These are phyloP conservation scores for Agaricales sp. DNA, from an alignment of 1,284 basidiomycete species.

Conservation along the genomic window DNA sequence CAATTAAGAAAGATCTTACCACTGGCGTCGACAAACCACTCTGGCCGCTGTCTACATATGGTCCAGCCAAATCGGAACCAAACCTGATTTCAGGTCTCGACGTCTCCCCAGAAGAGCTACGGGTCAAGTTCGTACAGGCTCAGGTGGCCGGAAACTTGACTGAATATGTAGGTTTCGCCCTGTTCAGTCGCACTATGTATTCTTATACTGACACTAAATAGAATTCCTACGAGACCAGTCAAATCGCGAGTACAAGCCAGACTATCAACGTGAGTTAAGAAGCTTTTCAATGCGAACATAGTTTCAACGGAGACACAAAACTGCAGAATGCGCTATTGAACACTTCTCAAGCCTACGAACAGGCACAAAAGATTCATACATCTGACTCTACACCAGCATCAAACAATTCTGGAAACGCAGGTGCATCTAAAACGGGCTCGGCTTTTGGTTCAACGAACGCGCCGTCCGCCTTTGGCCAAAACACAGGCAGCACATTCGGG, in stretches of 20 bases:
- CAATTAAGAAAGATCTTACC: not conserved
- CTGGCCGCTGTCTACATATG: not conserved
- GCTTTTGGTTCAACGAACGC: not conserved
- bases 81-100: not conserved
- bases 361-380: not conserved
- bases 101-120: not conserved
- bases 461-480: not conserved
- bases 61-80: not conserved
- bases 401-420: no score
- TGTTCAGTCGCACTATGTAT: not conserved
- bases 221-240: not conserved
- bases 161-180: not conserved
- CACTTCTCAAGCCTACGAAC: not conserved
- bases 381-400: not conserved
- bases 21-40: not conserved
- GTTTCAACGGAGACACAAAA: no score
- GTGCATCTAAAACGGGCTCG: no score
- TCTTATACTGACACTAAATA: no score
- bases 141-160: not conserved
- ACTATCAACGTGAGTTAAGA: not conserved
- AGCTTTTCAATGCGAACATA: no score
- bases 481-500: no score
- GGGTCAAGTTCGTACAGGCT: not conserved
- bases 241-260: not conserved
- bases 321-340: not conserved